Base-by-base conservation (phyloP, 768 basidiomycete genomes). In the Rhizopogon rudus region DNA sequence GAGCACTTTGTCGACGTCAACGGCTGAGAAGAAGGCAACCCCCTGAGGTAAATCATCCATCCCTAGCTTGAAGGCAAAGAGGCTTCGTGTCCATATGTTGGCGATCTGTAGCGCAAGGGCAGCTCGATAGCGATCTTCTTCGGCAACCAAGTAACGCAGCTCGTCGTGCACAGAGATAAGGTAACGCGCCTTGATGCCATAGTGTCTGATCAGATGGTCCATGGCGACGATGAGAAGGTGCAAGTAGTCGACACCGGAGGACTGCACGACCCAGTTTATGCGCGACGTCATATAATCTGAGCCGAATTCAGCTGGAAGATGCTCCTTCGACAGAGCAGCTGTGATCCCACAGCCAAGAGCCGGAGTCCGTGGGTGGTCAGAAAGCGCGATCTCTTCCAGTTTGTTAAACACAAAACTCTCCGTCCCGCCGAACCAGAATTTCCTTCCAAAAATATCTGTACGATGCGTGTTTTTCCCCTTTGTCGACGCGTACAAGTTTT, bases 211-310 rank as follows among this genome's bases (percentile, higher is more conserved):
- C 39, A 99, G 81, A 67, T 96, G 79, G 57, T 93, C 84, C 95
- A 98, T 98, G 5, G 93, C 82, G 45, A 95, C 92, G 64, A 99
- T 93, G 56, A 98, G 81, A 40, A 99, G 84, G 65, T 99, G 97
- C 8, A 98, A 86, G 66, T 99, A 98, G 70, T 98, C 97, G 42
- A 98, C 96, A 3, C 96, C 97, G 0, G 94, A 97, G 3, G 95
- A 98, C 65, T 98, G 97, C 6, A 98, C 97, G 48, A 95, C 97
- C 97, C 97, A 98, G 66, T 99, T 99, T 74, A 98, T 95, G 42
- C 97, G 84, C 6, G 93, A 97, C 0, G 97, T 88, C 80, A 98
- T 87, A 69, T 91, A 98, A 60, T 95, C 91, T 0, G 86, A 71
- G 12, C 90, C 91, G 57, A 93, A 91, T 55, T 80, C 81, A 35